Base-by-base conservation (phyloP, 2,329 filamentous ascomycete genomes). In the Fusarium ramigenum region DNA sequence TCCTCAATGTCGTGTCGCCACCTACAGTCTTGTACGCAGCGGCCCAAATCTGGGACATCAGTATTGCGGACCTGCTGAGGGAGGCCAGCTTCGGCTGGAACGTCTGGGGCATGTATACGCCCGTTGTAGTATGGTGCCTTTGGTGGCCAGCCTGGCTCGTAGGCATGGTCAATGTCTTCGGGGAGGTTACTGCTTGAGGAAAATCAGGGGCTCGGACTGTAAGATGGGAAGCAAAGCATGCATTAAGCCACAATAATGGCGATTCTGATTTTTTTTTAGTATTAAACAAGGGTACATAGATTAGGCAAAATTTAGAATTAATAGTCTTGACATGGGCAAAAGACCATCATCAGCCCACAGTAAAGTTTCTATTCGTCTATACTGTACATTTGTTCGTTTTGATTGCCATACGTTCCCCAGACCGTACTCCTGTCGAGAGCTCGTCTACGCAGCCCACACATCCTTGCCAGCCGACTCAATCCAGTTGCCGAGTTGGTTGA, bases 401-500 rank as follows among this genome's bases (percentile, higher is more conserved):
- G 63, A 65, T 66, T 34, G 44, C 58, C 59, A 49, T 58, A 53
- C 60, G 42, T 62, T 19, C 50, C 57, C 46, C 36, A 46, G 43
- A 54, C 50, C 39, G 25, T n/a, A 52, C 63, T 46, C 59, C 30
- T 53, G 32, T 34, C 19, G 42, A 43, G 56, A 60, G 12, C 40
- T 69, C 25, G 19, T 60, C 83, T 86, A 95, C 74, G 94, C 93
- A 71, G 95, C 95, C 96, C 96, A 98, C 44, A 98, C 95, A 83
- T 98, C 96, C 86, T 97, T 94, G 15, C 96, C 96, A 39, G 93
- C 93, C 28, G 91, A 90, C 86, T 98, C 96, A 80, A 98, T 97
- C 95, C 95, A 98, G 85, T 97, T 96, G 72, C 96, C 96, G 64
- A 99, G 87, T 83, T 96, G 92, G 82, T 98, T 98, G 73, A 99